These are phyloP conservation scores for Xylaria bambusicola DNA, from an alignment of 495 filamentous ascomycete genomes.

Conservation along the genomic window DNA sequence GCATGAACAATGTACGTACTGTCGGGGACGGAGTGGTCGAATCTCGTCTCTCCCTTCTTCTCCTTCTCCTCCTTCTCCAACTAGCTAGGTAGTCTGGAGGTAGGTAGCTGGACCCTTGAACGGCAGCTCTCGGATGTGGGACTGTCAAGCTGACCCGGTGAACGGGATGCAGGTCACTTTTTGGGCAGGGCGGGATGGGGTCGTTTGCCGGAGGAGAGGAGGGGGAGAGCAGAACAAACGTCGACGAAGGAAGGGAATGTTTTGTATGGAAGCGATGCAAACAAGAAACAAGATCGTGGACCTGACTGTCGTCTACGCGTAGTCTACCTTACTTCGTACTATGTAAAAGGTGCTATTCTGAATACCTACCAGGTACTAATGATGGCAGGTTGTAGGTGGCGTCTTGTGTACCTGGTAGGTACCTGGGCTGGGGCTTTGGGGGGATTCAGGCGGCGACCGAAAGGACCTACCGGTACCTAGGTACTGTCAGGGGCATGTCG, in stretches of 20 bases:
- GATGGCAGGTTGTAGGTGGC: background rate
- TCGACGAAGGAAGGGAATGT: background rate
- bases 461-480: background rate
- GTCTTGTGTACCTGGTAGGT: too few relatives aligned
- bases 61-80: background rate
- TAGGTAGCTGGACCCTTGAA: constrained; percentile 17
- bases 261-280: background rate
- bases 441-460: constrained; percentile 9
- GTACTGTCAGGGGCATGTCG: background rate
- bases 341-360: too few relatives aligned
- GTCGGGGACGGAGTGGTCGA: background rate
- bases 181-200: background rate
- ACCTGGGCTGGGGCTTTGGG: background rate
- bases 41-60: too few relatives aligned
- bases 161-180: background rate
- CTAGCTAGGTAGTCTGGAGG: too few relatives aligned
- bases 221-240: background rate
- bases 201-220: background rate
- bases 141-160: background rate
- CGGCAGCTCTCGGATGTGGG: constrained; percentile 3
- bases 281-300: background rate
- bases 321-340: too few relatives aligned
- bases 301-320: background rate
- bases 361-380: too few relatives aligned
- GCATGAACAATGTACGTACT: background rate